These are phyloP conservation scores for Trichomonas tenax DNA, from an alignment of 208 protist genomes.

Conservation along the genomic window DNA sequence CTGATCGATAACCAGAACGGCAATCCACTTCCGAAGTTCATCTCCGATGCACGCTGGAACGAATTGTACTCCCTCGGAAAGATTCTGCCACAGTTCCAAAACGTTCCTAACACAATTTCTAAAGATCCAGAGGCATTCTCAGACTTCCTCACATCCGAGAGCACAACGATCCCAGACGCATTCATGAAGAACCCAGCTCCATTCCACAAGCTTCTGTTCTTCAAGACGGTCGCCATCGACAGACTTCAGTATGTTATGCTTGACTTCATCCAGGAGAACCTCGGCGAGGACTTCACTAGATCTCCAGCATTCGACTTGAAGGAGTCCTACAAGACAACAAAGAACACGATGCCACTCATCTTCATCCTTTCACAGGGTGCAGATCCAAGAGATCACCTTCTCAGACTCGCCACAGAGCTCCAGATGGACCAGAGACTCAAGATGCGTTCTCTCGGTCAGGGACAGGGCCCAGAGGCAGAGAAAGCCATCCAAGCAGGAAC, in stretches of 20 bases:
- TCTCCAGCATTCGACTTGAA: slow-evolving; percentile 40
- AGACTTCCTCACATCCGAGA: slow-evolving; percentile 49
- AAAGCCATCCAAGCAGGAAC: slow-evolving; percentile 67
- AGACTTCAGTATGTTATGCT: neutral
- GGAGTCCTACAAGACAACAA: slow-evolving; percentile 37
- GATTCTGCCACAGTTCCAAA: slow-evolving; percentile 39
- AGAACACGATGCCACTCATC: slow-evolving; percentile 61
- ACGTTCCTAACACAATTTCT: slow-evolving; percentile 57
- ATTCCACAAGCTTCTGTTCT: neutral
- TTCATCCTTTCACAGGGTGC: slow-evolving; percentile 87
- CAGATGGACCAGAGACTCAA: slow-evolving; percentile 55
- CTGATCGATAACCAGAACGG: neutral
- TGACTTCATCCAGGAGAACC: slow-evolving; percentile 25
- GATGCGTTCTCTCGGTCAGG: slow-evolving; percentile 77
- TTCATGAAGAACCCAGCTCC: slow-evolving; percentile 44
- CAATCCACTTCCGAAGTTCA: neutral
- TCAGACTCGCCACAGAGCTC: slow-evolving; percentile 60
- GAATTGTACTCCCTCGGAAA: slow-evolving; percentile 31
- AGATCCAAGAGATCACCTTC: slow-evolving; percentile 71
- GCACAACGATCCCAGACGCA: slow-evolving; percentile 54
- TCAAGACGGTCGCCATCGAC: neutral
- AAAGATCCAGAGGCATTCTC: slow-evolving; percentile 76
- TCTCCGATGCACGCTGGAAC: neutral
- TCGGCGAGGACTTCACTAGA: slow-evolving; percentile 38
- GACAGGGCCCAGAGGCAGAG: slow-evolving; percentile 73